Percentiles rank a stretch among this genome's conserved stretches.
Conservation (phyloP, 257 asterid genomes). For the Anisodus tanguticus region DNA sequence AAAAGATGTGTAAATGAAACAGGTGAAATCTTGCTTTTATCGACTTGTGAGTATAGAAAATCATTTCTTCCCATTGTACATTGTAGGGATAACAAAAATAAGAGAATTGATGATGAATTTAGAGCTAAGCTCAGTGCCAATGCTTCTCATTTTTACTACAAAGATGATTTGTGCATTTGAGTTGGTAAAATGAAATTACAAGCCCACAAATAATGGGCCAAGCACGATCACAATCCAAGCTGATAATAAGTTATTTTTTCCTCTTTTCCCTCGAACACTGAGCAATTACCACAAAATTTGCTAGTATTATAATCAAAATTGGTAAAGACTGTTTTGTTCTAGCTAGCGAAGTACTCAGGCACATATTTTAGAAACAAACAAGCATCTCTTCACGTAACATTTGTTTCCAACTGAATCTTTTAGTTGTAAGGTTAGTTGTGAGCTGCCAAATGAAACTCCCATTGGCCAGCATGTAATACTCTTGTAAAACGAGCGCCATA, state of each 20-base stretch:
- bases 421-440: too few species aligned
- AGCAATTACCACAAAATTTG: constrained; percentile 15
- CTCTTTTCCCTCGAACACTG: neutral
- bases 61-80: too few species aligned
- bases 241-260: neutral
- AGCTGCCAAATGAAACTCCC: constrained; percentile 5
- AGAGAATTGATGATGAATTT: too few species aligned
- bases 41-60: too few species aligned
- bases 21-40: too few species aligned
- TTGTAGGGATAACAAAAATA: too few species aligned
- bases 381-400: neutral
- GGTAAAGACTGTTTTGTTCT: neutral
- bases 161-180: too few species aligned
- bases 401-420: neutral
- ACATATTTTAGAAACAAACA: neutral
- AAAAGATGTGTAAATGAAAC: too few species aligned
- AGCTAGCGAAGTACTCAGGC: neutral
- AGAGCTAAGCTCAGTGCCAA: too few species aligned
- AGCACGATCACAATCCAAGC: neutral
- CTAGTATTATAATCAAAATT: neutral
- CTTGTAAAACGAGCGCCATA: neutral
- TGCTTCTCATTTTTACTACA: too few species aligned
- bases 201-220: neutral
- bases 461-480: constrained; percentile 18
- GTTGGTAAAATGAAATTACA: too few species aligned